A percentile compares a stretch with the other conserved stretches of the same genome.
phyloP scores from a whole-genome alignment of 345 rosid species.

The Heritiera fomes region DNA sequence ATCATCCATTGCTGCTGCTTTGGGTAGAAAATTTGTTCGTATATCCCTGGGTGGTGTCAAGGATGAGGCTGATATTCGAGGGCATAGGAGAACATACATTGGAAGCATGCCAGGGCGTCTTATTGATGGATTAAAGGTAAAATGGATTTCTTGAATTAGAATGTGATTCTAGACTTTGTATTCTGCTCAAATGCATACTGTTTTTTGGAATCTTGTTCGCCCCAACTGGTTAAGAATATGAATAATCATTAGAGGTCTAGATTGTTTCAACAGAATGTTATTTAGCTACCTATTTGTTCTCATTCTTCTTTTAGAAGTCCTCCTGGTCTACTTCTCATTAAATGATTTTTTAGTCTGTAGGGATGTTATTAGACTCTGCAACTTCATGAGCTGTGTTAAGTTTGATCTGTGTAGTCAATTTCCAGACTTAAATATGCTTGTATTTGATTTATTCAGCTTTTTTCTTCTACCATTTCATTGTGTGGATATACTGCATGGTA shows the following conservation, averaged over 20 bases:
- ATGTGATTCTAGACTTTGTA: neutral
- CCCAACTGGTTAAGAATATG: neutral
- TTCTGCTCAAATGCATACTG: constrained; percentile 6
- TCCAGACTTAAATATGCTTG: neutral
- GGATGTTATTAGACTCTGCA: neutral
- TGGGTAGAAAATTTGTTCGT: constrained; percentile 93
- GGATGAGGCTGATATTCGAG: constrained; percentile 99
- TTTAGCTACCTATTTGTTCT: neutral
- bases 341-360: neutral
- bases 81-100: constrained; percentile 96
- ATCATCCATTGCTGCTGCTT: constrained; percentile 88
- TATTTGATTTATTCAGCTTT: constrained; percentile 3
- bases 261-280: neutral
- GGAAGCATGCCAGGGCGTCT: constrained; percentile 99
- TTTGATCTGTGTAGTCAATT: neutral
- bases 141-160: neutral
- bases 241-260: neutral
- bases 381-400: neutral
- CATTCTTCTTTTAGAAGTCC: neutral
- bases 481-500: neutral
- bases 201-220: neutral
- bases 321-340: neutral
- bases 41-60: constrained; percentile 98
- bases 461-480: neutral
- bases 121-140: constrained; percentile 93